phyloP scores from a whole-genome alignment of 345 rosid species.

The Eucalyptus pauciflora region DNA sequence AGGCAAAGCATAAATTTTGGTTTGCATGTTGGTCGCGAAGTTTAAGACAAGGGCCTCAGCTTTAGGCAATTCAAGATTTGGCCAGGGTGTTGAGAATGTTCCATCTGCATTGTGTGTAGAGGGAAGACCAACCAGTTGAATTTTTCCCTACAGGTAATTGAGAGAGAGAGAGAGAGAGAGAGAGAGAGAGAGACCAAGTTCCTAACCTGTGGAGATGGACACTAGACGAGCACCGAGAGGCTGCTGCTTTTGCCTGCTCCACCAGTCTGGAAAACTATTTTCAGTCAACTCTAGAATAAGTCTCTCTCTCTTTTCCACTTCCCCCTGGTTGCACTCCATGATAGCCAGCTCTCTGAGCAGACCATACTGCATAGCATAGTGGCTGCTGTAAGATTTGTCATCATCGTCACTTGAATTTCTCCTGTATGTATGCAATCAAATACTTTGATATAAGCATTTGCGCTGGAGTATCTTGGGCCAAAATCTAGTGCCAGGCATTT shows the following conservation, averaged over 20 bases:
- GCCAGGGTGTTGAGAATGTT: conserved; percentile 30
- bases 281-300: conserved; percentile 13
- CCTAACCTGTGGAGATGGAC: conserved; percentile 36
- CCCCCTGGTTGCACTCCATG: conserved; percentile 8
- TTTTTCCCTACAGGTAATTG: not conserved
- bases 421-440: conserved; percentile 9
- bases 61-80: conserved; percentile 17
- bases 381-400: conserved; percentile 11
- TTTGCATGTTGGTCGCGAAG: not conserved
- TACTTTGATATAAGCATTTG: not conserved
- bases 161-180: not conserved
- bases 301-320: conserved; percentile 10
- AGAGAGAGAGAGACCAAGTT: not conserved
- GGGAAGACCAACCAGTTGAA: not conserved
- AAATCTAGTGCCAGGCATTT: not conserved
- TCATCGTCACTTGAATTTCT: conserved; percentile 13
- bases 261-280: conserved; percentile 34
- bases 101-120: conserved; percentile 18
- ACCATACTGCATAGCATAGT: conserved; percentile 33
- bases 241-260: conserved; percentile 5
- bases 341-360: conserved; percentile 33
- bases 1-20: conserved; percentile 29
- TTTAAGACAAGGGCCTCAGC: conserved; percentile 38
- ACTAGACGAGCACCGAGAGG: conserved; percentile 18
- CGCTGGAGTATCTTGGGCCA: not conserved